Evolutionary conservation across 306 rosid species (phyloP), one percentile per base, ranked within the genome.

Genomic region (Ziziphus jujuba): DNA sequence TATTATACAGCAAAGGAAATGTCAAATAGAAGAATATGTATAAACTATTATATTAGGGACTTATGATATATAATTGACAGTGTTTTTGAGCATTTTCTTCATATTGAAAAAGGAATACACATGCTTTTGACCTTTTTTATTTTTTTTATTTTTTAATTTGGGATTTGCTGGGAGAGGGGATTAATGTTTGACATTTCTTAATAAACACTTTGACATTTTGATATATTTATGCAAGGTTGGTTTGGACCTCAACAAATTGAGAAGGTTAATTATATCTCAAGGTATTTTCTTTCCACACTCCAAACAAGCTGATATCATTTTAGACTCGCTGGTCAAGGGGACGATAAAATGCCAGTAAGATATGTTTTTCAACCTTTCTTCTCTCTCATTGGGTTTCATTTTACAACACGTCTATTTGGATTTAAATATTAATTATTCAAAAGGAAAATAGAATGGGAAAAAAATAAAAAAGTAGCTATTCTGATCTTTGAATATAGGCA

Each of bases 181-280:
- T 49, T 77, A 74, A 66, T 65, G 73, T 77, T 79, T 83, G 83
- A 83, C 83, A 73, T 72, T 79, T 81, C 49, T 49, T 21, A 62
- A 76, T 67, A 64, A 71, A n/a, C n/a, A n/a, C n/a, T 80, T 78
- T 80, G 82, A 80, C 80, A 72, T 68, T 80, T 79, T 33, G 23
- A 0, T 71, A 65, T 70, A 65, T n/a, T n/a, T n/a, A n/a, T n/a
- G n/a, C n/a, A n/a, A 35, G 59, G 80, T 88, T 76, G 85, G 80
- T 73, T 82, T 62, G 77, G 91, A 86, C 85, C 71, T 61, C 36
- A 55, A 43, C 65, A 25, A 54, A n/a, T n/a, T n/a, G n/a, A n/a
- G n/a, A 50, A 2, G 49, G 44, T 59, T 13, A 43, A 19, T 66
- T 67, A 64, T 65, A 50, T 67, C 59, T 83, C 82, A 34, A 80